Evolutionary conservation across 176 grass and related monocot species (phyloP).

Genomic region (Musa schizocarpa): DNA sequence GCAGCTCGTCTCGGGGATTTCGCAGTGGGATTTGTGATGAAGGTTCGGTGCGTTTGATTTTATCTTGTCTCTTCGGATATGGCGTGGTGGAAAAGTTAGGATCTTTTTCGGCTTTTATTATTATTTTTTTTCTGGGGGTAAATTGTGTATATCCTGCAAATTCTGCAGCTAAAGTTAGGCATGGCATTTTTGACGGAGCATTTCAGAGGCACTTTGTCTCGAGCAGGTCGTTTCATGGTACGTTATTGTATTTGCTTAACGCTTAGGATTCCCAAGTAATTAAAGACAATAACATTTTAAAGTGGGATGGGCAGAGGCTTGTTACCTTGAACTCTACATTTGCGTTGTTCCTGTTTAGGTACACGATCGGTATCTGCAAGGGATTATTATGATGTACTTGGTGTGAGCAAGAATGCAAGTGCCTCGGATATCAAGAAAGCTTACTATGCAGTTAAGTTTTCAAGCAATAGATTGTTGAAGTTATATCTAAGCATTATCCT

Average conservation of each 20-base stretch:
- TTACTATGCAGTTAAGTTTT: slow-evolving; percentile 46
- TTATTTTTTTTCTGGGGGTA: neutral
- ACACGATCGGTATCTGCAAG: slow-evolving; percentile 46
- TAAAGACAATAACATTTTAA: neutral
- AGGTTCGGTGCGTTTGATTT: neutral
- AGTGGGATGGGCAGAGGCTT: neutral
- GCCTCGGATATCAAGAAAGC: slow-evolving; percentile 75
- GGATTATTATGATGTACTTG: slow-evolving; percentile 79
- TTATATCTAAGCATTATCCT: no score
- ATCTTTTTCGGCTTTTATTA: neutral
- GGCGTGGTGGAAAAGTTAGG: neutral
- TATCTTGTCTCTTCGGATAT: neutral
- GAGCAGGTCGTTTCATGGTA: slow-evolving; percentile 62
- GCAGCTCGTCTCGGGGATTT: slow-evolving; percentile 3
- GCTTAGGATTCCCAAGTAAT: neutral
- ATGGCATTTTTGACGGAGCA: neutral
- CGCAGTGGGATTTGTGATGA: neutral
- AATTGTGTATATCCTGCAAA: neutral
- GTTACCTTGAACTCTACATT: neutral
- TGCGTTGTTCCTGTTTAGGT: slow-evolving; percentile 34
- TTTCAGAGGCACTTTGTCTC: slow-evolving; percentile 26
- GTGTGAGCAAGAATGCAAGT: slow-evolving; percentile 59
- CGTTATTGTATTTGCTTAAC: neutral
- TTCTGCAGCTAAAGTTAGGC: slow-evolving; percentile 37
- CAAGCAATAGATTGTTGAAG: no score